phyloP scores from a whole-genome alignment of 202 grass and related monocot genomes.

The Panicum virgatum region DNA sequence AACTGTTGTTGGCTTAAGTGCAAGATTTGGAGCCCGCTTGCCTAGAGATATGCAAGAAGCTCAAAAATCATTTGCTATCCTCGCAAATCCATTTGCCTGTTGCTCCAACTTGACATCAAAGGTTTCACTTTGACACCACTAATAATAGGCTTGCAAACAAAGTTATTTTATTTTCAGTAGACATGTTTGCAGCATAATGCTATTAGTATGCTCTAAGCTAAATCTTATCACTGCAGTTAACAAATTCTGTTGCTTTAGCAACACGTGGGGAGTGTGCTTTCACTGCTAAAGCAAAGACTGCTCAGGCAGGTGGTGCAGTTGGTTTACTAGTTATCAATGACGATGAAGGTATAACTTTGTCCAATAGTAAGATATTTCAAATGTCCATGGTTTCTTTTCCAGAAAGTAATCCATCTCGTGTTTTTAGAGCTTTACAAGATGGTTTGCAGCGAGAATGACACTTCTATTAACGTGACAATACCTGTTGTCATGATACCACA shows the following conservation, averaged over 20 bases:
- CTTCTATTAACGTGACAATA: constrained; percentile 70
- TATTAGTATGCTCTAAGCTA: constrained; percentile 25
- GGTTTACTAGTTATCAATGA: constrained; percentile 95
- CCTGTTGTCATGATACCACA: constrained; percentile 77
- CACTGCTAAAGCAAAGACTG: constrained; percentile 68
- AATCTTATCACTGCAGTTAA: constrained; percentile 47
- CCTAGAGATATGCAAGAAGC: constrained; percentile 54
- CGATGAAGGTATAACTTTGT: constrained; percentile 66
- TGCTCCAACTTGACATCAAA: constrained; percentile 73
- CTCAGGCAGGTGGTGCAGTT: constrained; percentile 61
- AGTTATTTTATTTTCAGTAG: background rate
- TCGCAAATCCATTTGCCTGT: constrained; percentile 72
- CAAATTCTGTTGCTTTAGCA: constrained; percentile 65
- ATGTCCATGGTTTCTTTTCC: constrained; percentile 6
- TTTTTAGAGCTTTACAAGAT: constrained; percentile 81
- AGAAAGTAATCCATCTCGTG: constrained; percentile 19
- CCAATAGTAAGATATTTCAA: constrained; percentile 9
- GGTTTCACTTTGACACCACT: constrained; percentile 43
- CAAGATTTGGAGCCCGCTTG: constrained; percentile 68
- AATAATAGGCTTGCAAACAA: background rate
- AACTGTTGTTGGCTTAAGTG: constrained; percentile 66
- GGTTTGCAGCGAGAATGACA: constrained; percentile 74
- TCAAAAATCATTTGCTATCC: constrained; percentile 50
- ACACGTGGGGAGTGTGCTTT: constrained; percentile 81
- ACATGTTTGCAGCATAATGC: background rate